Base-by-base conservation (phyloP, 176 grass and related monocot genomes). In the Ampelocalamus luodianensis region DNA sequence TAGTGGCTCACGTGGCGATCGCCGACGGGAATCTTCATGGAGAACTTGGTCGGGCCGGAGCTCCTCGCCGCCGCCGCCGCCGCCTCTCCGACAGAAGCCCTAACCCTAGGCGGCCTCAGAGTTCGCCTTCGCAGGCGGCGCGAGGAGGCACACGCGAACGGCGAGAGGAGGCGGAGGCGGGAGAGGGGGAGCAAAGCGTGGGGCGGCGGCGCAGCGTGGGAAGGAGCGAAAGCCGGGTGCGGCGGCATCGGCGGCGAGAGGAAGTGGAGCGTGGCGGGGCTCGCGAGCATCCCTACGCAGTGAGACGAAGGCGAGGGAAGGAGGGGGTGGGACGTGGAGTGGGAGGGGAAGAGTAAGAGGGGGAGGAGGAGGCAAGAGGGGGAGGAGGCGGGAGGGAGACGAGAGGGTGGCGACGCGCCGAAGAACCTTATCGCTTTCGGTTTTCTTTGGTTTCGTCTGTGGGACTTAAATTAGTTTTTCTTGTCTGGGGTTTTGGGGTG, bases 1-100 rank as follows among this genome's bases (percentile, higher is more conserved):
- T 1, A 14, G 77, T 18, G 26, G 62, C 92, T 92, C 83, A 95
- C 96, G 74, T 92, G 74, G 76, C 96, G 92, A 78, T 95, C 86
- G 62, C 96, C 96, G 43, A 95, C 86, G 42, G 96, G 96, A 71
- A 98, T 95, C 70, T 87, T 90, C 4, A 95, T 51, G 58, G 91
- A 95, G 83, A 89, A 87, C 90, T 94, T 95, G 80, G 80, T 34
- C 20, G 88, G 87, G 1, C 71, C 85, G 6, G 85, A 82, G 65
- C 64, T 11, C 43, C 43, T 45, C 22, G 72, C 79, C 53, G 84
- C 86, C 22, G 72, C 79, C 53, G 84, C 86, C 56, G 79, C 48
- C 71, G 71, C 64, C 50, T 43, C 61, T 20, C 59, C 68, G 13
- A 73, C 65, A 13, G 82, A 86, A 10, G 80, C 76, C 62, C 76